These are phyloP conservation scores for Setomelanomma holmii DNA, from an alignment of 2,329 filamentous ascomycete species.

Conservation along the genomic window DNA sequence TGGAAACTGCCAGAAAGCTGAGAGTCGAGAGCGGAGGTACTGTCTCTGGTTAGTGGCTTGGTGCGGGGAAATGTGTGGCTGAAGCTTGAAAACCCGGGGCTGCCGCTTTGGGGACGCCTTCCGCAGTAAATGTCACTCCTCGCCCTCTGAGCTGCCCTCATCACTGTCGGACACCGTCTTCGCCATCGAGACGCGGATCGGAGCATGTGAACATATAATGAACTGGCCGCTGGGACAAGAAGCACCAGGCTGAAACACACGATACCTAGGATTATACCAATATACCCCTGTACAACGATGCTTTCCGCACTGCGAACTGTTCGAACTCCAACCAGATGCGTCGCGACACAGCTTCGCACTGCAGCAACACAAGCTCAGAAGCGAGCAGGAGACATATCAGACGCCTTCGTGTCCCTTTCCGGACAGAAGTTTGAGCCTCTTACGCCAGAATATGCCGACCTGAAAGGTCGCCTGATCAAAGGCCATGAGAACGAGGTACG, in stretches of 20 bases:
- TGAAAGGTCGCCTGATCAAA: conserved; percentile 55
- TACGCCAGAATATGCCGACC: conserved; percentile 53
- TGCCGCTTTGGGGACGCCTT: conserved; percentile 25
- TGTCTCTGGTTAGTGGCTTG: conserved; percentile 18
- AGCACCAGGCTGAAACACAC: conserved; percentile 13
- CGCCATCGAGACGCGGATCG: conserved; percentile 9
- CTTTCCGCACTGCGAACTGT: conserved; percentile 36
- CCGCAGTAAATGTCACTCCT: conserved; percentile 21
- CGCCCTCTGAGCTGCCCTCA: conserved; percentile 14
- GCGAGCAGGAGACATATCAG: conserved; percentile 58
- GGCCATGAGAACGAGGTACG: conserved; percentile 57
- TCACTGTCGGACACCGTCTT: conserved; percentile 25
- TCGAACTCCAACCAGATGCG: conserved; percentile 28
- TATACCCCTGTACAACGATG: conserved; percentile 26
- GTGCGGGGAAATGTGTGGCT: conserved; percentile 9
- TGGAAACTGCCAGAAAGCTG: conserved; percentile 18
- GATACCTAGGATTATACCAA: conserved; percentile 5
- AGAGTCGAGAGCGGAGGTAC: conserved; percentile 21
- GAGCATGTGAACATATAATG: conserved; percentile 27
- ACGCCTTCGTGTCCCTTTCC: conserved; percentile 58
- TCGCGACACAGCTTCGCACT: conserved; percentile 32
- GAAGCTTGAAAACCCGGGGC: conserved; percentile 11
- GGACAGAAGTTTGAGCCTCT: conserved; percentile 55
- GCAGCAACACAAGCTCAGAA: conserved; percentile 48
- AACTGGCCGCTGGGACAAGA: conserved; percentile 12